Evolutionary conservation across 176 grass and related monocot species (phyloP), one percentile per base, ranked within the genome.

Genomic region (Tillandsia leiboldiana): DNA sequence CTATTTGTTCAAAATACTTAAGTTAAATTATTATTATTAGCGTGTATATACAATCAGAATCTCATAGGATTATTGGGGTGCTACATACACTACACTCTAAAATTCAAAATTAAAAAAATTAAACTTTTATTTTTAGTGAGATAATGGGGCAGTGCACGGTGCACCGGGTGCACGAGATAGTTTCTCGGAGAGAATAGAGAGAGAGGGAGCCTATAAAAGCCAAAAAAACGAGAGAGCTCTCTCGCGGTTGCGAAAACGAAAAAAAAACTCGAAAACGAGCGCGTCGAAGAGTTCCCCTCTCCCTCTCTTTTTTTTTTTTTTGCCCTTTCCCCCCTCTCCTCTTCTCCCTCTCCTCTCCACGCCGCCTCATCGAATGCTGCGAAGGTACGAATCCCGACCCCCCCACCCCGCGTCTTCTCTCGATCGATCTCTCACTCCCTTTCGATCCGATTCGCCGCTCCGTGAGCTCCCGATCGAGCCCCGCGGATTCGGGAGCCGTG

Each of bases 231-330:
- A 61, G 17, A 17, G 14, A n/a, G 7, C 54, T 56, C 53, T 56
- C 53, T 17, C 53, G 13, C 53, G 13, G 17, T 23, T 10, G 15
- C 56, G 7, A 15, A 42, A 42, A 42, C 33, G 56, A 73, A 27
- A 47, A 20, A 20, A 49, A 47, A 26, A 49, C 58, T 51, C 72
- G 63, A 66, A 72, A 72, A 72, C 52, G 27, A 67, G 63, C 73
- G 50, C 73, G 63, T 66, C 49, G 70, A 47, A 62, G 63, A 12
- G 27, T 17, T 22, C 57, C 18, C 56, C 48, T 12, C 15, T 27
- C 54, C 28, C 11, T 18, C 13, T 3, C 20, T 27, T 53, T 0
- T 5, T 58, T 13, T 18, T 42, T 42, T 4, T 33, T 33, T 33
- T 7, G 5, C 33, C 33, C 33, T 42, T 24, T 50, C 10, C 20